Evolutionary conservation across 352 stramenopile species (phyloP).

Genomic region (Phytophthora pistaciae): DNA sequence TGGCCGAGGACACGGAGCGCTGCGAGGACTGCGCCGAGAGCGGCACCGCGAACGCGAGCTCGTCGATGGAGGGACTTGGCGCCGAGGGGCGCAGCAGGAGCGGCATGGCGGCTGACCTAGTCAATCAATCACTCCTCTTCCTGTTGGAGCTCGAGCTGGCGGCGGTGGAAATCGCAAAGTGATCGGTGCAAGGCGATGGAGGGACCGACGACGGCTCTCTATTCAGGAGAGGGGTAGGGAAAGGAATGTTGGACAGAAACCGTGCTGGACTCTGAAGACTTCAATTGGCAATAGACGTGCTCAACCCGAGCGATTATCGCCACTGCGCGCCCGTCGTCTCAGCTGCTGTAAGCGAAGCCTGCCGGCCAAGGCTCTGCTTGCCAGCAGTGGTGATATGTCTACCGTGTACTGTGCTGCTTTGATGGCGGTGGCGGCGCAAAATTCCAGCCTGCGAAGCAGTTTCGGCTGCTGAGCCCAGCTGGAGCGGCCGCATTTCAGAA

Average conservation of each 20-base stretch:
- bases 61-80: slow-evolving; percentile 75
- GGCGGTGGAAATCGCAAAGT: slow-evolving; percentile 35
- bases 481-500: slow-evolving; percentile 15
- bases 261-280: slow-evolving; percentile 15
- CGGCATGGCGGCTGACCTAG: slow-evolving; percentile 51
- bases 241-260: slow-evolving; percentile 17
- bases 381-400: background rate
- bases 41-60: slow-evolving; percentile 66
- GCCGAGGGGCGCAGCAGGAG: slow-evolving; percentile 71
- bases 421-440: slow-evolving; percentile 12
- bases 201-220: slow-evolving; percentile 1
- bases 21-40: slow-evolving; percentile 29
- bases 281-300: slow-evolving; percentile 18
- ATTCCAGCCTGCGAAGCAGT: slow-evolving; percentile 17
- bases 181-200: slow-evolving; percentile 16
- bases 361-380: background rate
- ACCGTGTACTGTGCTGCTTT: background rate
- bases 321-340: background rate
- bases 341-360: slow-evolving; percentile 10
- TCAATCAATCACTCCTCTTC: background rate
- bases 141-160: background rate
- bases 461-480: slow-evolving; percentile 19
- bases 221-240: background rate
- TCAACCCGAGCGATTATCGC: background rate
- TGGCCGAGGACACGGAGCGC: slow-evolving; percentile 24